phyloP scores from a whole-genome alignment of 208 protist genomes.

The Acanthamoeba triangularis region DNA sequence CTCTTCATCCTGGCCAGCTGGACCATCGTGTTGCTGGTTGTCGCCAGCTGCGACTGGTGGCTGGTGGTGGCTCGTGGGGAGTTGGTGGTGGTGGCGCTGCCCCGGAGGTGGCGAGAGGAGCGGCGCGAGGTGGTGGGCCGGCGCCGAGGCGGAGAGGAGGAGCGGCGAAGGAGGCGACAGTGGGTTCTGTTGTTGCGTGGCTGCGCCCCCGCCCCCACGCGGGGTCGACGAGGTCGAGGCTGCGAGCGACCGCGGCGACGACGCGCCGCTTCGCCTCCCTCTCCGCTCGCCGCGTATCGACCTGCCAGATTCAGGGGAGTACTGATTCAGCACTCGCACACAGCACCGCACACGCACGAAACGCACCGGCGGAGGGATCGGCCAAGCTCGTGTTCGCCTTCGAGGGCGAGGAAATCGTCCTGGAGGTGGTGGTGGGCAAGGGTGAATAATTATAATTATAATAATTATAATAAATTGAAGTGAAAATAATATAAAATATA shows the following conservation, averaged over 20 bases:
- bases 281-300: constrained; percentile 26
- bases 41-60: no score
- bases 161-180: neutral
- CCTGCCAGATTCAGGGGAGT: no score
- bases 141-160: neutral
- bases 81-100: neutral
- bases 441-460: no score
- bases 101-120: neutral
- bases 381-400: neutral
- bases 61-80: neutral
- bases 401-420: neutral
- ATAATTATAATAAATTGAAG: no score
- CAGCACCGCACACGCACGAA: neutral
- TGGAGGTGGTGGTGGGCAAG: neutral
- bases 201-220: neutral
- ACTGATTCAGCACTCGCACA: neutral
- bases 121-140: neutral
- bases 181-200: neutral
- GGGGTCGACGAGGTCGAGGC: neutral
- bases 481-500: no score
- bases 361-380: neutral
- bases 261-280: neutral
- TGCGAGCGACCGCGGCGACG: neutral
- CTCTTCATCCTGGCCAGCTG: neutral
- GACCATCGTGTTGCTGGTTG: neutral